Evolutionary conservation across 495 filamentous ascomycete genomes (phyloP).

Genomic region (Ascobolus immersus): DNA sequence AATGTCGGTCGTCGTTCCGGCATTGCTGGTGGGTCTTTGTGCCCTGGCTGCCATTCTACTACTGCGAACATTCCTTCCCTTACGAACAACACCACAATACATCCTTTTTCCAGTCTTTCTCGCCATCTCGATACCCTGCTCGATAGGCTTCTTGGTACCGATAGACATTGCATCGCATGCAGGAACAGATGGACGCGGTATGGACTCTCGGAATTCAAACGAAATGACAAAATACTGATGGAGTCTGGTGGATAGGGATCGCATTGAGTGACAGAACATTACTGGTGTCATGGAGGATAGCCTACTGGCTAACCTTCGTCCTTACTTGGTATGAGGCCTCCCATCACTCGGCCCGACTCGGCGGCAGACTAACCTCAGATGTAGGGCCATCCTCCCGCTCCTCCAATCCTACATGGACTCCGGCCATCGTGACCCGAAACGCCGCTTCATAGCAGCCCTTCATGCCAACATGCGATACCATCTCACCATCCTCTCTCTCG

Average conservation of each 20-base stretch:
- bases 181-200: constrained; percentile 32
- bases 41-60: too few species aligned
- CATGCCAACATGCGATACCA: constrained; percentile 73
- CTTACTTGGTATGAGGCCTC: constrained; percentile 52
- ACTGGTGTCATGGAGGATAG: constrained; percentile 68
- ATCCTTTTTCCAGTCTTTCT: constrained; percentile 82
- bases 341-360: neutral
- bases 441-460: constrained; percentile 56
- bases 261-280: constrained; percentile 41
- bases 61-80: constrained; percentile 63
- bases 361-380: neutral
- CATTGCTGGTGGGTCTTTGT: too few species aligned
- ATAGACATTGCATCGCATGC: constrained; percentile 83
- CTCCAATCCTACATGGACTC: constrained; percentile 84
- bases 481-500: constrained; percentile 45
- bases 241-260: constrained; percentile 19
- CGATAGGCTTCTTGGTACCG: constrained; percentile 80
- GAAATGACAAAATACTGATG: constrained; percentile 3
- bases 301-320: constrained; percentile 88
- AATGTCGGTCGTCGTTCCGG: too few species aligned
- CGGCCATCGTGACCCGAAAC: constrained; percentile 65
- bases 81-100: constrained; percentile 74
- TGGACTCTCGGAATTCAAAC: neutral
- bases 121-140: constrained; percentile 70
- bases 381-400: constrained; percentile 70